Base-by-base conservation (phyloP, 2,329 filamentous ascomycete genomes). In the Neopestalotiopsis sp. region DNA sequence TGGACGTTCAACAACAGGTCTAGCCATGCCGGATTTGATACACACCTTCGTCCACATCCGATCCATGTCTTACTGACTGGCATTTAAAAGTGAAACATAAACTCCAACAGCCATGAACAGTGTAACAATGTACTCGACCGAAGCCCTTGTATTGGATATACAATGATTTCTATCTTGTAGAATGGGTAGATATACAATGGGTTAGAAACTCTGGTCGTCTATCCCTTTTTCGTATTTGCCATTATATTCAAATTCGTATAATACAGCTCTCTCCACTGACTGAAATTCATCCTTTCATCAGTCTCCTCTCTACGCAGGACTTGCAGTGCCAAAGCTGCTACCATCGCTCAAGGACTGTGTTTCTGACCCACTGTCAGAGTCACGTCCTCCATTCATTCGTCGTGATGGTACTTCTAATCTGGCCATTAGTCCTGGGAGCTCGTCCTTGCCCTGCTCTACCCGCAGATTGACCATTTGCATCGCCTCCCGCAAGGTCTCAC, bases 401-500 rank as follows among this genome's bases (percentile, higher is more conserved):
- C 76, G 73, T 73, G 77, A 68, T 69, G 74, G 74, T 69, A 81
- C 75, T 70, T 78, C 77, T 58, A 78, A 73, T 67, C 76, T 77
- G 34, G 76, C 73, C 68, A 79, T 76, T n/a, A 79, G 74, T 20
- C 75, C 64, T n/a, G 66, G 74, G 1, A 70, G 70, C 61, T 76
- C 74, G 45, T 76, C 76, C 28, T 72, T 73, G n/a, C 79, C 79
- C 61, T 80, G 78, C 66, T 77, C 80, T 40, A 78, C 72, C 17
- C 76, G 74, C 49, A 82, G 78, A 62, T 88, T 86, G 6, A 90
- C 87, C 79, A 89, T 84, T 73, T 89, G 87, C 79, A 97, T 86
- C 2, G 92, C 92, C 74, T 91, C 89, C 67, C 89, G 85, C 63
- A 99, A 84, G 59, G 93, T 95, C 73, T 91, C 90, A 0, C 96